Evolutionary conservation across 805 yeast species (phyloP).

Genomic region (Starmerella scarabaei): DNA sequence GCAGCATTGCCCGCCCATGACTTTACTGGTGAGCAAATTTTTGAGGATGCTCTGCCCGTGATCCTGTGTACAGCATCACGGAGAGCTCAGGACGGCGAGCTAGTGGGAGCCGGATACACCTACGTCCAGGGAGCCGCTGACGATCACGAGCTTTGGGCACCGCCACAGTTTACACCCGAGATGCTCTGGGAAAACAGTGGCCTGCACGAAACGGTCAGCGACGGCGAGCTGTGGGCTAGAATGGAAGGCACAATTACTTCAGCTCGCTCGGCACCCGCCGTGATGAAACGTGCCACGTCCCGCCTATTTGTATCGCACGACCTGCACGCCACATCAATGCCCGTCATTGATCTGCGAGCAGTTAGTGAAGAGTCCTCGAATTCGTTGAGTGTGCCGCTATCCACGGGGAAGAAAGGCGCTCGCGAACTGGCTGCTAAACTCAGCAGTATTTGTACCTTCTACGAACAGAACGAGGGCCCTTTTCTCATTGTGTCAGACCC

Average conservation of each 20-base stretch:
- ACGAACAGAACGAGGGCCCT: conserved; percentile 14
- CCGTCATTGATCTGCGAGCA: conserved; percentile 16
- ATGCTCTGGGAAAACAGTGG: conserved; percentile 43
- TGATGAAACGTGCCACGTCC: neutral
- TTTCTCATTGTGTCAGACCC: conserved; percentile 45
- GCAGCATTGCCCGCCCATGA: conserved; percentile 23
- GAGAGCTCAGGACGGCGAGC: conserved; percentile 46
- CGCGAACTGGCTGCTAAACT: conserved; percentile 41
- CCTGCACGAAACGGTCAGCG: conserved; percentile 26
- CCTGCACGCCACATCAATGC: neutral
- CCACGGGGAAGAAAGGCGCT: conserved; percentile 48
- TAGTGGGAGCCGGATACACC: conserved; percentile 34
- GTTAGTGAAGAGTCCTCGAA: conserved; percentile 1
- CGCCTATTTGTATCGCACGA: neutral
- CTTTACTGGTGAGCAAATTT: conserved; percentile 25
- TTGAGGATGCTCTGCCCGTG: conserved; percentile 32
- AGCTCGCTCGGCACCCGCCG: neutral
- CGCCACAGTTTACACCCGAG: conserved; percentile 36
- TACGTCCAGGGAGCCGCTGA: conserved; percentile 93
- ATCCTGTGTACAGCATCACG: conserved; percentile 51
- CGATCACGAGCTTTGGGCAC: conserved; percentile 81
- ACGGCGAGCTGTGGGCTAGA: conserved; percentile 22
- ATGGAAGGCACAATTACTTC: conserved; percentile 4
- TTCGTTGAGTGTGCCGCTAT: conserved; percentile 13
- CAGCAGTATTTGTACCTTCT: conserved; percentile 31